These are phyloP conservation scores for Tuber borchii DNA, from an alignment of 495 filamentous ascomycete species.

Conservation along the genomic window DNA sequence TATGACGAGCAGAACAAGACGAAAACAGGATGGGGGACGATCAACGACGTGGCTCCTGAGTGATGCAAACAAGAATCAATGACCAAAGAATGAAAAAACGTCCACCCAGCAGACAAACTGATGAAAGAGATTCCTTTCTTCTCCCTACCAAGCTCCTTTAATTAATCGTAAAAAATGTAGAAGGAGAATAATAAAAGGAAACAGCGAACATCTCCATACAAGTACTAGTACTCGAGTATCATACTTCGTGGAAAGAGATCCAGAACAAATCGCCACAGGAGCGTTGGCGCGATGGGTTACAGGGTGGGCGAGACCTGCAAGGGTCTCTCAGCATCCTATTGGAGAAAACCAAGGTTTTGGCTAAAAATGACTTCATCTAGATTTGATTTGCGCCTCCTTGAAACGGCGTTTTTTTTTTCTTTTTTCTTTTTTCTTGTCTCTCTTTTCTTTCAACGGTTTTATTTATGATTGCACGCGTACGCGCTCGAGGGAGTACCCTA, in stretches of 20 bases:
- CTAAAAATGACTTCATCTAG: constrained; percentile 3
- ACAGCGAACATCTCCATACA: neutral
- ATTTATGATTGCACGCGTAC: neutral
- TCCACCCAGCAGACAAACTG: neutral
- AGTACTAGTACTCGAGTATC: neutral
- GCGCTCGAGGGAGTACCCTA: neutral
- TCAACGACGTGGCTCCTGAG: neutral
- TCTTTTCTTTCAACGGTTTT: neutral
- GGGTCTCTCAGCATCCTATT: neutral
- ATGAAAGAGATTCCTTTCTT: neutral
- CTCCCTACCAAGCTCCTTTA: neutral
- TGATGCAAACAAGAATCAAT: neutral
- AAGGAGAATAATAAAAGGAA: neutral
- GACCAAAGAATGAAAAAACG: neutral
- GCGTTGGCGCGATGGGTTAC: neutral
- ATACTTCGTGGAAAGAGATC: neutral
- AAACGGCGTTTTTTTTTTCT: neutral
- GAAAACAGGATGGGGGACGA: neutral
- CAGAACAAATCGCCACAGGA: neutral
- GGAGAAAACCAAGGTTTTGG: neutral
- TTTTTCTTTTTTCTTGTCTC: neutral
- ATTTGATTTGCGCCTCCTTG: neutral
- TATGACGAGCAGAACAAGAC: neutral
- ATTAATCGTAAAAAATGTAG: neutral
- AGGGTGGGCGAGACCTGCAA: neutral